These are phyloP conservation scores for Neurospora hispaniola DNA, from an alignment of 495 filamentous ascomycete genomes.

Conservation along the genomic window DNA sequence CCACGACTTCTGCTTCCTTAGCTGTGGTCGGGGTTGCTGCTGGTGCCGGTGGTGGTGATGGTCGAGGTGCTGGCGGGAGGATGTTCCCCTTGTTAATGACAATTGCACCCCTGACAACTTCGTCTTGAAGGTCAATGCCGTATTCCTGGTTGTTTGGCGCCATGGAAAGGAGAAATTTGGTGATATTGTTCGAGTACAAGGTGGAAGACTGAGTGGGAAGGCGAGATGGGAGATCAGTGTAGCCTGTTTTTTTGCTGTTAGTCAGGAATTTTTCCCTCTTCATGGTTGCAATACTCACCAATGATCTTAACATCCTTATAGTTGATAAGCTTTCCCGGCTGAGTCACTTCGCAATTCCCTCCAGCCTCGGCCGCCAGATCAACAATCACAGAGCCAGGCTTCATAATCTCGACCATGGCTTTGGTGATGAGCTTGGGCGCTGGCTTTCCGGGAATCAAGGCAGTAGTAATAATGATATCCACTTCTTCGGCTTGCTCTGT, in stretches of 20 bases:
- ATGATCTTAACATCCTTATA: conserved; percentile 72
- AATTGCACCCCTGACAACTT: conserved; percentile 70
- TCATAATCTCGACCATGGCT: conserved; percentile 70
- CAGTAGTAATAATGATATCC: conserved; percentile 81
- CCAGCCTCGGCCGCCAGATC: conserved; percentile 74
- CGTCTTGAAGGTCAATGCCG: conserved; percentile 63
- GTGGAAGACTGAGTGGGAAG: conserved; percentile 74
- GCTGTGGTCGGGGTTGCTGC: conserved; percentile 37
- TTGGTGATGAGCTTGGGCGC: conserved; percentile 70
- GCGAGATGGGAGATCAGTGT: conserved; percentile 71
- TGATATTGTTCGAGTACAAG: conserved; percentile 80
- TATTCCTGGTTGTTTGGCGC: conserved; percentile 61
- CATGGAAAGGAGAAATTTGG: conserved; percentile 71
- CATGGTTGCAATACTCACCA: conserved; percentile 34
- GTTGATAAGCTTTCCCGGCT: conserved; percentile 52
- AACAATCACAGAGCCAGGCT: conserved; percentile 69
- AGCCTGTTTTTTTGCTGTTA: conserved; percentile 36
- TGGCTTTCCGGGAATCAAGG: conserved; percentile 65
- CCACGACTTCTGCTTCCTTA: conserved; percentile 48
- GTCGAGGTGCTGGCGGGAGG: conserved; percentile 58
- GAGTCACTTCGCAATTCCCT: conserved; percentile 68
- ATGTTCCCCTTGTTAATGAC: conserved; percentile 65
- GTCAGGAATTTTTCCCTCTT: background rate
- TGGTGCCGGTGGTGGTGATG: conserved; percentile 56
- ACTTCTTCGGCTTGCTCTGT: conserved; percentile 70